Evolutionary conservation across 768 basidiomycete genomes (phyloP).

Genomic region (Xerocomellus dryophilus): DNA sequence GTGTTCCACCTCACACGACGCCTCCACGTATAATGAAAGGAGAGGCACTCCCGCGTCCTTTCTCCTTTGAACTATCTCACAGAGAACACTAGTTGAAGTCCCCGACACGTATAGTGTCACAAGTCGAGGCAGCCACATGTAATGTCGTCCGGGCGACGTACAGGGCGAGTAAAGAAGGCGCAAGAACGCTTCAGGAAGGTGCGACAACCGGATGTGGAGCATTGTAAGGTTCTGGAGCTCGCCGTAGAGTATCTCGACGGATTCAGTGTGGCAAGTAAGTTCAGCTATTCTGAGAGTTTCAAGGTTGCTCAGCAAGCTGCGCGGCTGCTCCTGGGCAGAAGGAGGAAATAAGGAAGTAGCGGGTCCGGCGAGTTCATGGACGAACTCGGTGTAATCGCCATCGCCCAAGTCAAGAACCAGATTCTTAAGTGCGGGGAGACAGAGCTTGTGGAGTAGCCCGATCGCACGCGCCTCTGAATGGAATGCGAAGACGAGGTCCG

Average conservation of each 20-base stretch:
- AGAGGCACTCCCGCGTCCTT: constrained; percentile 45
- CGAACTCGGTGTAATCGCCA: constrained; percentile 52
- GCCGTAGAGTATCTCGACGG: constrained; percentile 39
- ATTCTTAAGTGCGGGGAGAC: constrained; percentile 34
- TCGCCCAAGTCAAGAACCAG: constrained; percentile 54
- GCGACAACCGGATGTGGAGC: constrained; percentile 40
- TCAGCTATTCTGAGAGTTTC: constrained; percentile 51
- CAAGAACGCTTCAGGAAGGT: constrained; percentile 31
- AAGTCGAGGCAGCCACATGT: constrained; percentile 48
- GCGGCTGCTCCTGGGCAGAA: constrained; percentile 36
- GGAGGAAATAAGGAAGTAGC: constrained; percentile 28
- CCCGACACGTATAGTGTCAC: constrained; percentile 46
- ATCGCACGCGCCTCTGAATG: constrained; percentile 44
- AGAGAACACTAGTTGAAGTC: constrained; percentile 13
- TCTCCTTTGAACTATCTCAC: constrained; percentile 26
- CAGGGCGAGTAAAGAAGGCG: constrained; percentile 10
- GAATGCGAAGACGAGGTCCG: constrained; percentile 46
- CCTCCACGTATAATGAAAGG: constrained; percentile 43
- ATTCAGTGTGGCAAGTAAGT: constrained; percentile 40
- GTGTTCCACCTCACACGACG: constrained; percentile 39
- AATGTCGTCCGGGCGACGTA: not conserved
- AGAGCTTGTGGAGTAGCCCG: constrained; percentile 25
- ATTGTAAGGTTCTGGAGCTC: constrained; percentile 47
- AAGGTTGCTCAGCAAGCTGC: constrained; percentile 41
- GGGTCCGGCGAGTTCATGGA: constrained; percentile 37